phyloP scores from a whole-genome alignment of 2,329 filamentous ascomycete species.

The Sclerotinia minor region DNA sequence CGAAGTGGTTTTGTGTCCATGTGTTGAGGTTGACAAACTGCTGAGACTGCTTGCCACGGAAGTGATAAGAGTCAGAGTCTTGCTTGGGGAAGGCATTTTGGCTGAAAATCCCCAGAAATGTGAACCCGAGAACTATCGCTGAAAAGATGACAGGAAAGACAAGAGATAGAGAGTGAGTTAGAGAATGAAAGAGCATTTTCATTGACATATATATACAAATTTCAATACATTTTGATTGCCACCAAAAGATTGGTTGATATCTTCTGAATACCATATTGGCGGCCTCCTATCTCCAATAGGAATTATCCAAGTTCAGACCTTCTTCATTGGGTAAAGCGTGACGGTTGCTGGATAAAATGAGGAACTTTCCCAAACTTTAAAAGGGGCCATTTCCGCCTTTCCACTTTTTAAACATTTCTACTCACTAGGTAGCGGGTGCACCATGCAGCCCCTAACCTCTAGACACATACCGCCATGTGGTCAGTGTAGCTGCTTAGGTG shows the following conservation, averaged over 20 bases:
- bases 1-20: background rate
- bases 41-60: background rate
- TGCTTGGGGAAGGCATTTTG: constrained; percentile 16
- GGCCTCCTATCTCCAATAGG: constrained; percentile 2
- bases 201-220: constrained; percentile 10
- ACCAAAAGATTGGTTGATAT: constrained; percentile 4
- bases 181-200: background rate
- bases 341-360: constrained; percentile 1
- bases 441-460: too few species aligned
- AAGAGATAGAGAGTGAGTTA: background rate
- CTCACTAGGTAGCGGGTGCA: too few species aligned
- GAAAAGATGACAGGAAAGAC: background rate
- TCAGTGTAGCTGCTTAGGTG: too few species aligned
- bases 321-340: background rate
- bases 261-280: constrained; percentile 1
- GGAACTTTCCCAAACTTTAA: too few species aligned
- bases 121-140: background rate
- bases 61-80: background rate
- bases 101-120: background rate
- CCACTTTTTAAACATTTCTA: too few species aligned
- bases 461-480: too few species aligned
- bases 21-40: background rate
- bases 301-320: constrained; percentile 7
- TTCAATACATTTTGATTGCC: background rate
- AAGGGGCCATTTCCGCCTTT: too few species aligned